Evolutionary conservation across 2,329 filamentous ascomycete genomes (phyloP).

Genomic region (Fusarium sublunatum): DNA sequence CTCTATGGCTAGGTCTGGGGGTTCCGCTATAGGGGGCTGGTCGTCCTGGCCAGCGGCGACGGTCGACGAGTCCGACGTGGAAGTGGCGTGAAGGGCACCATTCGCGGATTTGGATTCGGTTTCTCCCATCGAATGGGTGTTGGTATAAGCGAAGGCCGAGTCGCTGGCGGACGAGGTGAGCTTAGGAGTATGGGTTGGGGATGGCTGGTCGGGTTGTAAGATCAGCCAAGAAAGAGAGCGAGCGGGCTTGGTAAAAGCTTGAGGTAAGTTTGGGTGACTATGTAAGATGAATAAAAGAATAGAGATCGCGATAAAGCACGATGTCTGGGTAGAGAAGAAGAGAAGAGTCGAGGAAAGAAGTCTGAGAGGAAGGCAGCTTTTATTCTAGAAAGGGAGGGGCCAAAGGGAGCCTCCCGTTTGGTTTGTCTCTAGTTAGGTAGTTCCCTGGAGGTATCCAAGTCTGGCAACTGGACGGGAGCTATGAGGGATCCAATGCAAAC

Average conservation of each 20-base stretch:
- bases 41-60: slow-evolving; percentile 51
- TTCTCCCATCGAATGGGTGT: slow-evolving; percentile 58
- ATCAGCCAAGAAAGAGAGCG: slow-evolving; percentile 22
- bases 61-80: slow-evolving; percentile 54
- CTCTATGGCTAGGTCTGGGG: slow-evolving; percentile 52
- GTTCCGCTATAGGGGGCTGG: slow-evolving; percentile 55
- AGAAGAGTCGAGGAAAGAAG: slow-evolving; percentile 17
- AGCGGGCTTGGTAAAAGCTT: slow-evolving; percentile 5
- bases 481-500: slow-evolving; percentile 10
- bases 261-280: slow-evolving; percentile 1
- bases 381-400: slow-evolving; percentile 37
- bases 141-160: slow-evolving; percentile 40
- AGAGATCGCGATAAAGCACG: slow-evolving; percentile 37
- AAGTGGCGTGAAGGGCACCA: slow-evolving; percentile 56
- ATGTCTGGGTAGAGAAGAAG: slow-evolving; percentile 37
- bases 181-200: slow-evolving; percentile 5
- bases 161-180: slow-evolving; percentile 1
- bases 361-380: slow-evolving; percentile 29
- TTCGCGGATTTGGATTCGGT: slow-evolving; percentile 53
- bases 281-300: slow-evolving; percentile 12
- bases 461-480: not conserved
- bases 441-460: slow-evolving; percentile 25
- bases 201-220: slow-evolving; percentile 13
- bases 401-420: slow-evolving; percentile 21
- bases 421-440: not conserved